Evolutionary conservation across 1,139 yeast genomes (phyloP).

Genomic region (Eremothecium sinecaudum): DNA sequence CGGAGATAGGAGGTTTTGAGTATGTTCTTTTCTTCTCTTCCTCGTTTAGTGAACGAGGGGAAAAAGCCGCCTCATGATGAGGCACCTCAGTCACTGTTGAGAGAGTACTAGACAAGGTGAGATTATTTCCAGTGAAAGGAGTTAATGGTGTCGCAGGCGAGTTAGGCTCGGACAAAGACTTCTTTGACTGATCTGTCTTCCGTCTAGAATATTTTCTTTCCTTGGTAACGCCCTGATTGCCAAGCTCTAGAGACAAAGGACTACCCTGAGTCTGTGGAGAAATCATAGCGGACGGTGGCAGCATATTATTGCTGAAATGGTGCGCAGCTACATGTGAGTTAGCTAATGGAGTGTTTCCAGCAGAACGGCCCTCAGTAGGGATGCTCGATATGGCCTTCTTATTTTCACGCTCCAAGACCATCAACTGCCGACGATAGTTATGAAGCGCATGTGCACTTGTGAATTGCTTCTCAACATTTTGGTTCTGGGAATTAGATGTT

Average conservation of each 20-base stretch:
- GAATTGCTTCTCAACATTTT: constrained; percentile 7
- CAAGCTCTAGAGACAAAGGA: constrained; percentile 1
- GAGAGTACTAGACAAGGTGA: constrained; percentile 3
- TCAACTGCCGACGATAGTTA: constrained; percentile 68
- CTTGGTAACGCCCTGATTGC: constrained; percentile 2
- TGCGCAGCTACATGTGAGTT: constrained; percentile 1
- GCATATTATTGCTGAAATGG: constrained; percentile 1
- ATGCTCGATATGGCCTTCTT: constrained; percentile 32
- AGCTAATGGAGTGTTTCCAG: constrained; percentile 8
- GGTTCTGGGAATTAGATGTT: constrained; percentile 15
- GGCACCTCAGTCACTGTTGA: constrained; percentile 5
- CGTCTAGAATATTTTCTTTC: constrained; percentile 8
- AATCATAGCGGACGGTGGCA: constrained; percentile 2
- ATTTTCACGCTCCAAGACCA: constrained; percentile 63
- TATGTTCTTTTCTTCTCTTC: background rate
- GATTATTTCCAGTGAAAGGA: constrained; percentile 5
- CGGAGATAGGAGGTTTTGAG: constrained; percentile 1
- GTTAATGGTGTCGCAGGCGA: constrained; percentile 7
- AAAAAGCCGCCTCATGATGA: constrained; percentile 4
- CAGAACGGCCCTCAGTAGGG: constrained; percentile 6
- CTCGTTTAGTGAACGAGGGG: constrained; percentile 3
- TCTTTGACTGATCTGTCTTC: constrained; percentile 3
- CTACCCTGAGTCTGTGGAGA: constrained; percentile 3
- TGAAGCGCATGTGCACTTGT: constrained; percentile 38
- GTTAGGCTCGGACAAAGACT: constrained; percentile 7